phyloP scores from a whole-genome alignment of 805 yeast genomes.

The Komagataella populi region DNA sequence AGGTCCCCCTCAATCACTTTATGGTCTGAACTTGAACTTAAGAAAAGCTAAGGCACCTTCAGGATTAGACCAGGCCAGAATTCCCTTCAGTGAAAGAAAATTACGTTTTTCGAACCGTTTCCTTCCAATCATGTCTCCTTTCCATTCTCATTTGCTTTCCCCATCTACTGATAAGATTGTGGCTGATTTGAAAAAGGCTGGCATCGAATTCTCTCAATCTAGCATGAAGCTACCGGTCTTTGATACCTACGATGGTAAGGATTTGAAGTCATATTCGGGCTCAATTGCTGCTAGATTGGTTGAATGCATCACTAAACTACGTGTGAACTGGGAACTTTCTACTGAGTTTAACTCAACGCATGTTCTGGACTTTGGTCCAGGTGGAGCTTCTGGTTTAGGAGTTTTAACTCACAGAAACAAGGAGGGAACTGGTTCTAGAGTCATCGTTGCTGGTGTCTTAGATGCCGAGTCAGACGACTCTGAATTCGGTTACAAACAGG shows the following conservation, averaged over 20 bases:
- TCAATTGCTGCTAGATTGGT: conserved; percentile 58
- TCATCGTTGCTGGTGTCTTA: conserved; percentile 86
- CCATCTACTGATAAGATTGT: conserved; percentile 57
- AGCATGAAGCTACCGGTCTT: conserved; percentile 74
- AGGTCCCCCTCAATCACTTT: conserved; percentile 97
- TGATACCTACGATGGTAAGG: conserved; percentile 79
- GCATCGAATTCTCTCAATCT: conserved; percentile 38
- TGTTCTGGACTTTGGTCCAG: conserved; percentile 95
- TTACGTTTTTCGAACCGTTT: conserved; percentile 87
- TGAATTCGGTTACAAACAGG: conserved; percentile 93
- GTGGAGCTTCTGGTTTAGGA: conserved; percentile 96
- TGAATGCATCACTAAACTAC: conserved; percentile 72
- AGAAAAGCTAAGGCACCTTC: conserved; percentile 91
- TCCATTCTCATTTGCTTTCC: conserved; percentile 80
- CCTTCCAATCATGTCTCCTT: conserved; percentile 91
- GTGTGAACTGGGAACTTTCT: conserved; percentile 92
- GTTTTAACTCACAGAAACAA: conserved; percentile 92
- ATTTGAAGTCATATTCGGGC: conserved; percentile 43
- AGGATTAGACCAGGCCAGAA: conserved; percentile 89
- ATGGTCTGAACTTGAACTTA: conserved; percentile 85
- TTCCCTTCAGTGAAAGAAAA: conserved; percentile 90
- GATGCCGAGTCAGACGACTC: conserved; percentile 56
- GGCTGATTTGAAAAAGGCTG: conserved; percentile 47
- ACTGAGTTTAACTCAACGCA: conserved; percentile 77
- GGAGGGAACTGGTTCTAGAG: conserved; percentile 96